Conservation (phyloP, 257 asterid genomes). For the Plantago elongata region DNA sequence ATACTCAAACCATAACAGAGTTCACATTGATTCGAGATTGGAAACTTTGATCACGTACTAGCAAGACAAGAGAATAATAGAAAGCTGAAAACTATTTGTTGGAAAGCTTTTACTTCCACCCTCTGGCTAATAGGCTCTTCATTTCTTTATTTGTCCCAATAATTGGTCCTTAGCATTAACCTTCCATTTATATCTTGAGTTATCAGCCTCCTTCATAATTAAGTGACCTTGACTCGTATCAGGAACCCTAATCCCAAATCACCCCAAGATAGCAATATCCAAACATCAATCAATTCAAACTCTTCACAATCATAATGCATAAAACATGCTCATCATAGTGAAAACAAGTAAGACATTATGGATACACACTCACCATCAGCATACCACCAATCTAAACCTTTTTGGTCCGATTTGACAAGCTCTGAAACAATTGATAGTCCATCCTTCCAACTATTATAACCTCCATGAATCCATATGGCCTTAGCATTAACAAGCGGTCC, state of each 20-base stretch:
- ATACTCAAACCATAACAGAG: no score
- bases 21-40: no score
- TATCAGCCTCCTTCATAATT: no score
- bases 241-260: neutral
- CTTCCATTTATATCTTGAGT: no score
- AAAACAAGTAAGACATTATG: conserved; percentile 19
- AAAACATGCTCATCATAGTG: conserved; percentile 4
- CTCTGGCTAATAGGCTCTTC: no score
- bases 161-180: no score
- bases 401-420: conserved; percentile 46
- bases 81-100: no score
- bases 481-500: conserved; percentile 64
- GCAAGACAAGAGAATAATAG: no score
- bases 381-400: conserved; percentile 85
- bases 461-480: conserved; percentile 92
- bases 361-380: conserved; percentile 55
- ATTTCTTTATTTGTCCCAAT: no score
- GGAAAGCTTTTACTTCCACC: no score
- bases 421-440: conserved; percentile 70
- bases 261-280: neutral
- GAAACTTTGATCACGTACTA: no score
- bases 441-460: conserved; percentile 69
- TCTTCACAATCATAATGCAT: conserved; percentile 10
- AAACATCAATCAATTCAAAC: conserved; percentile 4
- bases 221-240: no score